These are phyloP conservation scores for Theileria orientalis DNA, from an alignment of 169 alveolate genomes.

Conservation along the genomic window DNA sequence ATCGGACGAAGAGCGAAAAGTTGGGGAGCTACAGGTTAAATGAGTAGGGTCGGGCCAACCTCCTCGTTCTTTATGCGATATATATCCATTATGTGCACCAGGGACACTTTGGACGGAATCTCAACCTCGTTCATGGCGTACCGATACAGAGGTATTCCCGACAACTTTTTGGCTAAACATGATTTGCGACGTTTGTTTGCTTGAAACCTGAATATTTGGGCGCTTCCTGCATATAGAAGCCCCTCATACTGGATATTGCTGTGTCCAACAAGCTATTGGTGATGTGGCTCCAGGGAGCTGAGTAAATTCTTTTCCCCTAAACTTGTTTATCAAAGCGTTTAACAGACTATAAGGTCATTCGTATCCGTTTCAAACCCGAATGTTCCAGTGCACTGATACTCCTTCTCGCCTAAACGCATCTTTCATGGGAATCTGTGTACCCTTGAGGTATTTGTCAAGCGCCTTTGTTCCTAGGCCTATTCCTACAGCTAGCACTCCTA, in stretches of 20 bases:
- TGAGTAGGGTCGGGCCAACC: conserved; percentile 17
- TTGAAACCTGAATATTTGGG: conserved; percentile 44
- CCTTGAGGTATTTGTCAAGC: conserved; percentile 58
- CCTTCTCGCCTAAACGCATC: conserved; percentile 55
- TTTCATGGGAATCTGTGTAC: background rate
- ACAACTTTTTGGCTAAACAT: conserved; percentile 61
- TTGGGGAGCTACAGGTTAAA: conserved; percentile 58
- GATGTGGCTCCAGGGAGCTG: conserved; percentile 55
- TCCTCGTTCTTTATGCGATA: conserved; percentile 27
- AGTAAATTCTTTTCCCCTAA: conserved; percentile 45
- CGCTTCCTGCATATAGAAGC: conserved; percentile 45
- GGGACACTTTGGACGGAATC: conserved; percentile 48
- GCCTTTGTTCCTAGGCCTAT: conserved; percentile 68
- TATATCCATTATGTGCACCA: conserved; percentile 18
- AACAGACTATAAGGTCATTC: conserved; percentile 49
- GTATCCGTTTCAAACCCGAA: conserved; percentile 77
- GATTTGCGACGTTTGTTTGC: background rate
- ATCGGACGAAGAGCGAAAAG: conserved; percentile 53
- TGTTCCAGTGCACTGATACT: conserved; percentile 59
- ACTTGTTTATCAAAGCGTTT: background rate
- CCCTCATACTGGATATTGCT: conserved; percentile 41
- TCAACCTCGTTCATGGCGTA: conserved; percentile 59
- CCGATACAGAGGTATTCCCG: conserved; percentile 64
- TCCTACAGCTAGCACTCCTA: conserved; percentile 73
- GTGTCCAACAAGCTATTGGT: conserved; percentile 30